Percentiles rank a stretch among this genome's conserved stretches.
These are phyloP conservation scores for Rhododendron molle DNA, from an alignment of 148 eudicot genomes.

Conservation along the genomic window DNA sequence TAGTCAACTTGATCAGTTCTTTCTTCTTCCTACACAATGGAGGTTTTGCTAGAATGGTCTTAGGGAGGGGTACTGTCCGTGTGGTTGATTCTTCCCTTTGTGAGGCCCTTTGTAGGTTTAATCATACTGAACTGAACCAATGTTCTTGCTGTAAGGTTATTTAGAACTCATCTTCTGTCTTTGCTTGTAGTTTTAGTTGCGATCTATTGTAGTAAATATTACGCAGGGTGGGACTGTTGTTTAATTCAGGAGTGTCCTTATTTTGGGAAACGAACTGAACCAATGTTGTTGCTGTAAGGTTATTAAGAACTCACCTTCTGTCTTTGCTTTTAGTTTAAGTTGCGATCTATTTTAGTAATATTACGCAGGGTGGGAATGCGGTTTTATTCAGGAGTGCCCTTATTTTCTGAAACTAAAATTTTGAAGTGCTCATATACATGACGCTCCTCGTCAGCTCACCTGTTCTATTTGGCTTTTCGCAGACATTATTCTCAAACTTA, in stretches of 20 bases:
- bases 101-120: not conserved
- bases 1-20: not conserved
- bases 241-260: not conserved
- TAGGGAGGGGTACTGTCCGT: not conserved
- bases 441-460: not conserved
- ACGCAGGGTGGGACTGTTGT: not conserved
- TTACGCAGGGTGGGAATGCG: not conserved
- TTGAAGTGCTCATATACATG: not conserved
- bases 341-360: not conserved
- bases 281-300: not conserved
- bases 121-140: not conserved
- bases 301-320: too few relatives aligned
- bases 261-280: not conserved
- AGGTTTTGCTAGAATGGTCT: not conserved
- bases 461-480: not conserved
- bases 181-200: not conserved
- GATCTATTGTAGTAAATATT: not conserved
- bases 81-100: not conserved
- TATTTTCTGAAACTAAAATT: not conserved
- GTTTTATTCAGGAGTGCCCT: not conserved
- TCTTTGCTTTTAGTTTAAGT: not conserved
- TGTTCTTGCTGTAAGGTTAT: not conserved
- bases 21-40: not conserved
- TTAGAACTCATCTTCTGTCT: not conserved
- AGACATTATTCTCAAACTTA: conserved; percentile 32